phyloP scores from a whole-genome alignment of 331 rosid species.

The Prunus yedoensis region DNA sequence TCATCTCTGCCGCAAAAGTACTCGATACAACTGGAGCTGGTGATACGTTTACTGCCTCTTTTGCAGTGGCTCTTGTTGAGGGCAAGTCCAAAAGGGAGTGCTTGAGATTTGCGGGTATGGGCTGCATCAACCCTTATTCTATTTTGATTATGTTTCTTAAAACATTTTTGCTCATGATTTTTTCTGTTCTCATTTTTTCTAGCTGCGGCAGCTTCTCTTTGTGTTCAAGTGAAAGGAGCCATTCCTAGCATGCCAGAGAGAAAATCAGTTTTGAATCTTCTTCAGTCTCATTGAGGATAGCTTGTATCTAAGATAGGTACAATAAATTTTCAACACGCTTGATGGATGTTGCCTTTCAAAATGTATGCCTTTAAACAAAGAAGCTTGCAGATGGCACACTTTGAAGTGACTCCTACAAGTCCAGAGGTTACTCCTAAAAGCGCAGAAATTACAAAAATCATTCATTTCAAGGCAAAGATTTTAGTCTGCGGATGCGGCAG shows the following conservation, averaged over 20 bases:
- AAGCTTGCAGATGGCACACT: no score
- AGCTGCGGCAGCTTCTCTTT: slow-evolving; percentile 96
- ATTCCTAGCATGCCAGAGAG: slow-evolving; percentile 96
- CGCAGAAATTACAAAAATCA: no score
- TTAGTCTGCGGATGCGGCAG: neutral
- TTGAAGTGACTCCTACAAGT: no score
- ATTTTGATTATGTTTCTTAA: slow-evolving; percentile 1
- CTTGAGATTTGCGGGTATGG: slow-evolving; percentile 75
- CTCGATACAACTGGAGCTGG: slow-evolving; percentile 95
- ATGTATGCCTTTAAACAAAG: no score
- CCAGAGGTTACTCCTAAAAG: no score
- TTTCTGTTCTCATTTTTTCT: slow-evolving; percentile 14
- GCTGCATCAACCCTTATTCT: neutral
- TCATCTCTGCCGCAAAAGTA: slow-evolving; percentile 57
- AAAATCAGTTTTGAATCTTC: slow-evolving; percentile 65
- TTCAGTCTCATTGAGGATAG: slow-evolving; percentile 44
- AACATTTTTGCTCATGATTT: slow-evolving; percentile 1
- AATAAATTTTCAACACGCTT: slow-evolving; percentile 3
- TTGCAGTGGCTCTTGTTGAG: slow-evolving; percentile 85
- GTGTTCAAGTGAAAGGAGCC: slow-evolving; percentile 97
- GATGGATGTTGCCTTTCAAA: neutral
- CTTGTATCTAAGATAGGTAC: slow-evolving; percentile 4
- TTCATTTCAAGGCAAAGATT: no score
- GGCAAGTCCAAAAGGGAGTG: slow-evolving; percentile 72
- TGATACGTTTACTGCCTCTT: slow-evolving; percentile 88